Evolutionary conservation across 371 early-diverging fungal species (phyloP).

Genomic region (Smittium mucronatum): DNA sequence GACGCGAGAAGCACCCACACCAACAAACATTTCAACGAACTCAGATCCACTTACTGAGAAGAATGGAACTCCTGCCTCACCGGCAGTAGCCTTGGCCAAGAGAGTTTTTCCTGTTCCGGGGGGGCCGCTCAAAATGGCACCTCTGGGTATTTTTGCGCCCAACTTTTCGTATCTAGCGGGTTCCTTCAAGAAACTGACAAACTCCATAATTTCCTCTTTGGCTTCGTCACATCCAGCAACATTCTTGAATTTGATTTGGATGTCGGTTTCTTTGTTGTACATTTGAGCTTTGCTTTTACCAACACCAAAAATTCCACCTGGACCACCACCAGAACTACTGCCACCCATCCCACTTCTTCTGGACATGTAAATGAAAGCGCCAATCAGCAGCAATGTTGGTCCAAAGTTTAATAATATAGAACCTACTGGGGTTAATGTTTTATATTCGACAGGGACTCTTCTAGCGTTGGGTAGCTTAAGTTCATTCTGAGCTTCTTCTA

Average conservation of each 20-base stretch:
- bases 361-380: slow-evolving; percentile 73
- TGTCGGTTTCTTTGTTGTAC: slow-evolving; percentile 92
- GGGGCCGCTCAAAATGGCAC: slow-evolving; percentile 97
- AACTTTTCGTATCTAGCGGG: slow-evolving; percentile 91
- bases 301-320: slow-evolving; percentile 85
- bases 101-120: slow-evolving; percentile 99
- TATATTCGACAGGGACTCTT: slow-evolving; percentile 79
- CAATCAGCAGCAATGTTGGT: slow-evolving; percentile 82
- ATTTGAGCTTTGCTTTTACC: slow-evolving; percentile 92
- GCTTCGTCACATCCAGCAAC: slow-evolving; percentile 99
- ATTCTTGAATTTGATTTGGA: slow-evolving; percentile 95
- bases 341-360: slow-evolving; percentile 59
- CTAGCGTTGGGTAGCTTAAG: slow-evolving; percentile 78
- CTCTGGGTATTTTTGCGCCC: slow-evolving; percentile 99
- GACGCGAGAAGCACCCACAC: slow-evolving; percentile 96
- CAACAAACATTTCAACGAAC: slow-evolving; percentile 99
- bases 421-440: slow-evolving; percentile 54
- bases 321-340: slow-evolving; percentile 36
- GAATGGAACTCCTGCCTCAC: slow-evolving; percentile 97
- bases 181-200: slow-evolving; percentile 98
- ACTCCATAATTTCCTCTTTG: slow-evolving; percentile 99
- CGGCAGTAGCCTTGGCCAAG: slow-evolving; percentile 97
- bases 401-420: slow-evolving; percentile 73
- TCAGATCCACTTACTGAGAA: slow-evolving; percentile 97
- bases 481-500: slow-evolving; percentile 83